phyloP scores from a whole-genome alignment of 73 alveolate species.

The Tetrahymena thermophila region DNA sequence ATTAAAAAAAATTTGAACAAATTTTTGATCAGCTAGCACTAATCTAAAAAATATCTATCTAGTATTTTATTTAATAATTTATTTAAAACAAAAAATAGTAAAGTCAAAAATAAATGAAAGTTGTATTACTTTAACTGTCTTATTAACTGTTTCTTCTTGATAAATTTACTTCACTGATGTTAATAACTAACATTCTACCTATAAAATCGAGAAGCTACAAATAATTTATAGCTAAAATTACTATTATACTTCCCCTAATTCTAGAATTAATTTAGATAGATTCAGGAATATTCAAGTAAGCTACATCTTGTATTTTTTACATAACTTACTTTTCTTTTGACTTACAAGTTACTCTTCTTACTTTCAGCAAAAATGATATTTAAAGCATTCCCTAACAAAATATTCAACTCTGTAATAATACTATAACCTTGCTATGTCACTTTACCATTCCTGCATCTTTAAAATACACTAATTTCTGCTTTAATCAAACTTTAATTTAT shows the following conservation, averaged over 20 bases:
- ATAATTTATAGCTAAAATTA: background rate
- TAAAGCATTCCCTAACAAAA: background rate
- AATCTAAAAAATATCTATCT: no score
- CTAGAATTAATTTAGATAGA: background rate
- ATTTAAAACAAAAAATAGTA: no score
- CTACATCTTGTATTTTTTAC: background rate
- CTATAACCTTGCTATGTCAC: background rate
- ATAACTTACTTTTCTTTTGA: background rate
- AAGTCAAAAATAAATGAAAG: no score
- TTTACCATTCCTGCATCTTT: background rate
- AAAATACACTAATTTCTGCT: background rate
- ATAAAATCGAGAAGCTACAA: background rate
- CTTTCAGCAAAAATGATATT: background rate
- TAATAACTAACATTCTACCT: background rate
- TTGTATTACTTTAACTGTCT: no score
- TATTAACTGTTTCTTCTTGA: background rate
- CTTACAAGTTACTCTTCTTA: background rate
- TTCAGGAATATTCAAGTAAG: background rate
- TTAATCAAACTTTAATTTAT: background rate
- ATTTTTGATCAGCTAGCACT: no score
- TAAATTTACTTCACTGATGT: background rate
- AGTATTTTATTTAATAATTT: no score
- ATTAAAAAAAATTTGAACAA: no score
- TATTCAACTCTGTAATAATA: background rate
- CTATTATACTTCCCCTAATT: background rate